phyloP scores from a whole-genome alignment of 1,284 basidiomycete genomes.

The Neotropicomus parvogracilis region DNA sequence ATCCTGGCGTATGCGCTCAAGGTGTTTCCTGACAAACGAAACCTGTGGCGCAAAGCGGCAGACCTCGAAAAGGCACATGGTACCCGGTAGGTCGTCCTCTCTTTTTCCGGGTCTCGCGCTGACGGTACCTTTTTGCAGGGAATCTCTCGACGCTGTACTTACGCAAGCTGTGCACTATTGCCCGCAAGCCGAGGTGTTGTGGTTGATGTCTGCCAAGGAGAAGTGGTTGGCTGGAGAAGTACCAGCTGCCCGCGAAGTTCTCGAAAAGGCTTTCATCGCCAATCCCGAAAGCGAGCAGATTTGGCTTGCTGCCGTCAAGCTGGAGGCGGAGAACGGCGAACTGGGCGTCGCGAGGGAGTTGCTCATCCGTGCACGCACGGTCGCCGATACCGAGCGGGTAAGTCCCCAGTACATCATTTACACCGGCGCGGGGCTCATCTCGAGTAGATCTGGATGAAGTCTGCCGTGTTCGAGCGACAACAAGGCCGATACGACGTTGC shows the following conservation, averaged over 20 bases:
- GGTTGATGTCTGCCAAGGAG: slow-evolving; percentile 97
- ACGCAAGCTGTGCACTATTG: slow-evolving; percentile 83
- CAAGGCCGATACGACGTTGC: slow-evolving; percentile 76
- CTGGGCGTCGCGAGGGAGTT: slow-evolving; percentile 82
- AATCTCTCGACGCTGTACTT: slow-evolving; percentile 81
- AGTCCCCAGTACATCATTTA: slow-evolving; percentile 26
- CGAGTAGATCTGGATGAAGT: slow-evolving; percentile 95
- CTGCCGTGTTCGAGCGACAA: slow-evolving; percentile 90
- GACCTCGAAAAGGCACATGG: slow-evolving; percentile 91
- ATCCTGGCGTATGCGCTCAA: slow-evolving; percentile 88
- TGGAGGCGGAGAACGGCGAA: slow-evolving; percentile 93
- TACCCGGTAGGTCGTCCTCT: slow-evolving; percentile 46
- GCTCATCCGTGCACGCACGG: slow-evolving; percentile 81
- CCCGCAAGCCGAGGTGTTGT: slow-evolving; percentile 92
- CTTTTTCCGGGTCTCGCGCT: slow-evolving; percentile 3
- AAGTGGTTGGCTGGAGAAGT: slow-evolving; percentile 90
- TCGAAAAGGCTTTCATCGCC: slow-evolving; percentile 88
- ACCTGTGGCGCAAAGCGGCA: slow-evolving; percentile 87
- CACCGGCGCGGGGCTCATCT: background rate
- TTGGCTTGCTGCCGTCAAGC: slow-evolving; percentile 94
- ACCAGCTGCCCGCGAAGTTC: slow-evolving; percentile 78
- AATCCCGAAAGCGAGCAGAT: slow-evolving; percentile 97
- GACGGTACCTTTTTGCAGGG: slow-evolving; percentile 39
- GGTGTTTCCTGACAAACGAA: slow-evolving; percentile 83
- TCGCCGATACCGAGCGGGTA: slow-evolving; percentile 89